Percentiles rank a stretch among this genome's conserved stretches.
Conservation (phyloP, 2,329 filamentous ascomycete genomes). For the Fusarium acutatum region DNA sequence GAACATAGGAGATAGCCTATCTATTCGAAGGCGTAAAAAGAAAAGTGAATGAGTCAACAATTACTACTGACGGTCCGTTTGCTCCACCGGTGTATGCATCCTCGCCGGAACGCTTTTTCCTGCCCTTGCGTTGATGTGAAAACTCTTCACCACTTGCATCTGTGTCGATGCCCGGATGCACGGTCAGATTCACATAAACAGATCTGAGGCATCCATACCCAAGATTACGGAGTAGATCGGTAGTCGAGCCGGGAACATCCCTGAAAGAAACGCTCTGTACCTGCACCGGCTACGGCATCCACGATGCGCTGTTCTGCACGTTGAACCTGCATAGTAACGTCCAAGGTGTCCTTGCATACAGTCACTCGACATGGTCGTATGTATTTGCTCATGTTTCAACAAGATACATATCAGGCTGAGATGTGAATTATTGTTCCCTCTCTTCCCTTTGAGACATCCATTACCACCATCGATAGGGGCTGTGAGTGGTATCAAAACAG, state of each 20-base stretch:
- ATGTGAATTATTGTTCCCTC: not conserved
- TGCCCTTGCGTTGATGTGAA: conserved; percentile 10
- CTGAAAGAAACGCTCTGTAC: conserved; percentile 18
- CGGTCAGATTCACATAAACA: not conserved
- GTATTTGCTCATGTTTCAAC: not conserved
- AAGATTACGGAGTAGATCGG: conserved; percentile 2
- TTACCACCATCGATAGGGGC: not conserved
- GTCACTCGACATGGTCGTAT: not conserved
- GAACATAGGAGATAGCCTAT: not conserved
- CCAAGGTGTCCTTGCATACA: not conserved
- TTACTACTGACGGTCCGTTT: not conserved
- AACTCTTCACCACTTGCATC: conserved; percentile 1
- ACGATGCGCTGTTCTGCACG: conserved; percentile 21
- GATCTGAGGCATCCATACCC: conserved; percentile 6
- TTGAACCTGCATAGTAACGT: conserved; percentile 12
- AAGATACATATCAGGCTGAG: not conserved
- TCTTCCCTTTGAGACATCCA: not conserved
- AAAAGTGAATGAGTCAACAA: conserved; percentile 2
- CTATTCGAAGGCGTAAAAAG: not conserved
- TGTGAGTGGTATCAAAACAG: conserved; percentile 1
- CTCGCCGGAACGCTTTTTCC: not conserved
- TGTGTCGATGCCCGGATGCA: not conserved
- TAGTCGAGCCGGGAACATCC: conserved; percentile 19
- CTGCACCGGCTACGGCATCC: conserved; percentile 24
- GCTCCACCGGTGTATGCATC: not conserved